These are phyloP conservation scores for Microbotryum scabiosae DNA, from an alignment of 1,284 basidiomycete species.

Conservation along the genomic window DNA sequence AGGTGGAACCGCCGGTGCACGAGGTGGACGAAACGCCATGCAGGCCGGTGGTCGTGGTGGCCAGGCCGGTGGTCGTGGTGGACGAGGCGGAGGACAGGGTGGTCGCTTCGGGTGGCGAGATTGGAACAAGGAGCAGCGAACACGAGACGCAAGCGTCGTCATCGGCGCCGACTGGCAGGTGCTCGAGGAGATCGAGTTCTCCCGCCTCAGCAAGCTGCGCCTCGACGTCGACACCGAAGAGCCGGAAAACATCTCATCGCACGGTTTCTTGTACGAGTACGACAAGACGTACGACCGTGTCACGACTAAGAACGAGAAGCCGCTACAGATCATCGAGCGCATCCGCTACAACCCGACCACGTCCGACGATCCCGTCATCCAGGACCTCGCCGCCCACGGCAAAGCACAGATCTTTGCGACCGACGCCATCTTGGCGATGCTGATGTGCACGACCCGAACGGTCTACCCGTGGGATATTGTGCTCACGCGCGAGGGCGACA, in stretches of 20 bases:
- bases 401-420: conserved; percentile 84
- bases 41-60: conserved; percentile 10
- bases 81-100: conserved; percentile 46
- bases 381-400: conserved; percentile 71
- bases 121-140: conserved; percentile 94
- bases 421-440: conserved; percentile 87
- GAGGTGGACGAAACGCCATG: conserved; percentile 10
- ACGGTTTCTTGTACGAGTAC: conserved; percentile 86
- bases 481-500: conserved; percentile 83
- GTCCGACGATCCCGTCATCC: conserved; percentile 92
- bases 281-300: conserved; percentile 94
- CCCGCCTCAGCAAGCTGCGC: conserved; percentile 80
- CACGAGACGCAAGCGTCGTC: conserved; percentile 86
- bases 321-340: conserved; percentile 84
- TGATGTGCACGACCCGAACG: conserved; percentile 92
- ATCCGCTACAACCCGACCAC: conserved; percentile 97
- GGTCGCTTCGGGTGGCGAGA: conserved; percentile 78
- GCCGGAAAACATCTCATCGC: conserved; percentile 74
- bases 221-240: conserved; percentile 72
- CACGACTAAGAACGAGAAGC: conserved; percentile 82
- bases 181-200: conserved; percentile 96
- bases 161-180: conserved; percentile 87
- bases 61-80: conserved; percentile 33
- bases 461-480: conserved; percentile 99
- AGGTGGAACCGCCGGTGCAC: conserved; percentile 31